phyloP scores from a whole-genome alignment of 108 stramenopile genomes.

The Epithemia pelagica region DNA sequence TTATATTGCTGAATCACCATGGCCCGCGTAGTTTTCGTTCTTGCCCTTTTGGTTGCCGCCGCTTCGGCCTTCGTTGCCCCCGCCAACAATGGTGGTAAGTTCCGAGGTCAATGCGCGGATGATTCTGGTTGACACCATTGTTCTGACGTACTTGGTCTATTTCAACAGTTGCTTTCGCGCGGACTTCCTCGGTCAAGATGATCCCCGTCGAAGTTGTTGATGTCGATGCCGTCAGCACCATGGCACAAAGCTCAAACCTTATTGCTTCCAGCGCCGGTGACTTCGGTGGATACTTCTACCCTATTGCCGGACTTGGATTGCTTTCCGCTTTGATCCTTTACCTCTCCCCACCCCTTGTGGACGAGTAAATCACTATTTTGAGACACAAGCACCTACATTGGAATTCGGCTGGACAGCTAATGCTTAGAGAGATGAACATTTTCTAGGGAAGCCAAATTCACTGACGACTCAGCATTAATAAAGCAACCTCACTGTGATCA shows the following conservation, averaged over 20 bases:
- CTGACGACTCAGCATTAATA: background rate
- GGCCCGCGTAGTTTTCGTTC: constrained; percentile 52
- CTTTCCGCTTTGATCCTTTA: constrained; percentile 75
- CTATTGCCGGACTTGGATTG: constrained; percentile 63
- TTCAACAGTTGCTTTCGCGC: constrained; percentile 30
- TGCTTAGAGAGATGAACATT: background rate
- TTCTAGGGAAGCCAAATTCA: background rate
- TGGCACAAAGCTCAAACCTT: constrained; percentile 55
- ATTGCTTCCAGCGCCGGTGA: constrained; percentile 60
- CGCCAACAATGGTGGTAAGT: constrained; percentile 54
- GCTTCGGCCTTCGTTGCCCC: constrained; percentile 82
- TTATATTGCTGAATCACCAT: constrained; percentile 35
- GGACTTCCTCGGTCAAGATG: constrained; percentile 55
- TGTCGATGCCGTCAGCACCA: constrained; percentile 39
- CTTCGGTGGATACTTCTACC: constrained; percentile 76
- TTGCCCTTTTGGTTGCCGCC: constrained; percentile 68
- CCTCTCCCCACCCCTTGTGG: constrained; percentile 78
- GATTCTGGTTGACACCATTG: background rate
- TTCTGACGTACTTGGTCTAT: background rate
- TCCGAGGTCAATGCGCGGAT: no score
- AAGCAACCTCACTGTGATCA: background rate
- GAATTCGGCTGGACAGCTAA: background rate
- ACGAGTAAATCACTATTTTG: constrained; percentile 38
- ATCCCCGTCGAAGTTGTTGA: constrained; percentile 53
- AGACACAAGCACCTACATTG: background rate